Evolutionary conservation across 371 early-diverging fungal genomes (phyloP).

Genomic region (Fennellomyces sp.): DNA sequence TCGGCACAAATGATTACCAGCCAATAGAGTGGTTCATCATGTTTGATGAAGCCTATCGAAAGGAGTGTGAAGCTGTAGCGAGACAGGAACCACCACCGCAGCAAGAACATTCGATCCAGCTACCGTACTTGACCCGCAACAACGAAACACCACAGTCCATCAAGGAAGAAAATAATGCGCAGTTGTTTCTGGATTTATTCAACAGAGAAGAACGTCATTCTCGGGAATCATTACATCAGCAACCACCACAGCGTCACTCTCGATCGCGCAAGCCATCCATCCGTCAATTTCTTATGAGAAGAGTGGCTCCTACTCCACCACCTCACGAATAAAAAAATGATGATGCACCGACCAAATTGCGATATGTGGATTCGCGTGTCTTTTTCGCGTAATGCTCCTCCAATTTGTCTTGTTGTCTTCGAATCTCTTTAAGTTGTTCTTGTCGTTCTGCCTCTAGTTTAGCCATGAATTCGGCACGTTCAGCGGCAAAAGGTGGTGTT

Average conservation of each 20-base stretch:
- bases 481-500: constrained; percentile 12
- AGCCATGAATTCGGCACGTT: constrained; percentile 10
- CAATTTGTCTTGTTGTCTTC: constrained; percentile 21
- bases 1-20: neutral
- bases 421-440: constrained; percentile 10
- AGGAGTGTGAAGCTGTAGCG: neutral
- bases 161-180: neutral
- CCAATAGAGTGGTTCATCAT: constrained; percentile 4
- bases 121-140: neutral
- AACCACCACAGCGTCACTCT: neutral
- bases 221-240: neutral
- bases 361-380: constrained; percentile 28
- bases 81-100: neutral
- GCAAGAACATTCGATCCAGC: neutral
- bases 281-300: neutral
- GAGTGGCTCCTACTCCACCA: neutral
- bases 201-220: too few relatives aligned
- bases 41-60: constrained; percentile 5
- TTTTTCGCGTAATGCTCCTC: constrained; percentile 31
- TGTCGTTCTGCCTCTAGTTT: constrained; percentile 8
- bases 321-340: neutral
- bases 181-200: neutral
- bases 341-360: constrained; percentile 26
- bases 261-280: neutral
- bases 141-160: neutral